Percentiles rank a stretch among this genome's conserved stretches.
Evolutionary conservation across 2,329 filamentous ascomycete species (phyloP).

Genomic region (Sporothrix sp.): DNA sequence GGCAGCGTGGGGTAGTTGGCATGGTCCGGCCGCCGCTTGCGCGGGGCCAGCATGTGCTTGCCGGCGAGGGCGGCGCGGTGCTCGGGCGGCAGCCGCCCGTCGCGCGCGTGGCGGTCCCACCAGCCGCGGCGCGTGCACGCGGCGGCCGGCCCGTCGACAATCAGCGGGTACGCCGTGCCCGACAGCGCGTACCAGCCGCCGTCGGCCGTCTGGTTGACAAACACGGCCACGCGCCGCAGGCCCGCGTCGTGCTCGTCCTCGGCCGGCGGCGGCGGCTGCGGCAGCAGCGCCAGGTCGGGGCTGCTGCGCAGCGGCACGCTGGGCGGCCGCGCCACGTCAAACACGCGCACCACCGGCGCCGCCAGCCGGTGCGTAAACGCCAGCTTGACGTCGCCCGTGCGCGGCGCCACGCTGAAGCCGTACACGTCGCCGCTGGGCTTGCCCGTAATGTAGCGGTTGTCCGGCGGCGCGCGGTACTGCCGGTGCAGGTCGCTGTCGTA

Average conservation of each 20-base stretch:
- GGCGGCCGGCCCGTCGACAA: conserved; percentile 34
- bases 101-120: conserved; percentile 16
- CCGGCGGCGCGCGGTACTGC: conserved; percentile 71
- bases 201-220: conserved; percentile 75
- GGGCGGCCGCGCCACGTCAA: conserved; percentile 71
- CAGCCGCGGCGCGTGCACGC: conserved; percentile 17
- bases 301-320: conserved; percentile 54
- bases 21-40: not conserved
- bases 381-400: conserved; percentile 33
- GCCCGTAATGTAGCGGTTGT: conserved; percentile 82
- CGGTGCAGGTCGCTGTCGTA: conserved; percentile 77
- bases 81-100: conserved; percentile 29
- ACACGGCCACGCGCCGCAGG: conserved; percentile 56
- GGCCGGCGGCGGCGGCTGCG: conserved; percentile 64
- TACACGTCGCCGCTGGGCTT: conserved; percentile 77
- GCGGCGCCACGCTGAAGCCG: conserved; percentile 58
- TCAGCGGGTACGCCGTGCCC: conserved; percentile 73
- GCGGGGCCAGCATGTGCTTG: conserved; percentile 48
- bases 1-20: conserved; percentile 11
- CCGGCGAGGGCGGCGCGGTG: conserved; percentile 56
- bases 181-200: conserved; percentile 94
- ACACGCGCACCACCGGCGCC: conserved; percentile 76
- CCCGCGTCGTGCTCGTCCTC: conserved; percentile 40
- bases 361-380: conserved; percentile 61
- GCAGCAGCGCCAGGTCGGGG: conserved; percentile 70